Conservation (phyloP, 371 early-diverging fungal species). For the Apophysomyces elegans region DNA sequence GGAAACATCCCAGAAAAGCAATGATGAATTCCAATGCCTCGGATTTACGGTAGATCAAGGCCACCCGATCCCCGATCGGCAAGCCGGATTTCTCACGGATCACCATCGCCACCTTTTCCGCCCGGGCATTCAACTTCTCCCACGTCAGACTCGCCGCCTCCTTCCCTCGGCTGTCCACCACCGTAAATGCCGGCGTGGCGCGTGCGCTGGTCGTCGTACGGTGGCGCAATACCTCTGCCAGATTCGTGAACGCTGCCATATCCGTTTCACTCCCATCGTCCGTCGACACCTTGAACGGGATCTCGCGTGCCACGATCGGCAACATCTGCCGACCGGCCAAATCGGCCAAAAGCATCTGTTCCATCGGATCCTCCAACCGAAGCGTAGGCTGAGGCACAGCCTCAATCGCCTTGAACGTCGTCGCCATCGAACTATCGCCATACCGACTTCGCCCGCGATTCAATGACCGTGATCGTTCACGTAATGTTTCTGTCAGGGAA, state of each 20-base stretch:
- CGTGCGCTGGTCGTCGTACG: conserved; percentile 53
- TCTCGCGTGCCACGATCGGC: conserved; percentile 37
- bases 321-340: conserved; percentile 50
- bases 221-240: conserved; percentile 63
- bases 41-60: conserved; percentile 78
- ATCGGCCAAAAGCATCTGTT: conserved; percentile 37
- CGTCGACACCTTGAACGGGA: conserved; percentile 28
- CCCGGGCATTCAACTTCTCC: conserved; percentile 72
- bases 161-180: conserved; percentile 78
- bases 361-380: conserved; percentile 29
- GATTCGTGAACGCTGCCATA: conserved; percentile 50
- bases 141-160: conserved; percentile 70
- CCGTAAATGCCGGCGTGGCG: conserved; percentile 62
- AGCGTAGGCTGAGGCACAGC: conserved; percentile 42
- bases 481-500: conserved; percentile 14
- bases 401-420: conserved; percentile 50
- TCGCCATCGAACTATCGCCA: conserved; percentile 46
- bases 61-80: conserved; percentile 70
- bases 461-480: conserved; percentile 17
- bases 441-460: conserved; percentile 41
- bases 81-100: conserved; percentile 62
- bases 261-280: conserved; percentile 27
- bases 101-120: conserved; percentile 70
- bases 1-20: conserved; percentile 79
- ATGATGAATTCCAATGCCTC: conserved; percentile 82